phyloP scores from a whole-genome alignment of 306 rosid species.

The Corylus heterophylla region DNA sequence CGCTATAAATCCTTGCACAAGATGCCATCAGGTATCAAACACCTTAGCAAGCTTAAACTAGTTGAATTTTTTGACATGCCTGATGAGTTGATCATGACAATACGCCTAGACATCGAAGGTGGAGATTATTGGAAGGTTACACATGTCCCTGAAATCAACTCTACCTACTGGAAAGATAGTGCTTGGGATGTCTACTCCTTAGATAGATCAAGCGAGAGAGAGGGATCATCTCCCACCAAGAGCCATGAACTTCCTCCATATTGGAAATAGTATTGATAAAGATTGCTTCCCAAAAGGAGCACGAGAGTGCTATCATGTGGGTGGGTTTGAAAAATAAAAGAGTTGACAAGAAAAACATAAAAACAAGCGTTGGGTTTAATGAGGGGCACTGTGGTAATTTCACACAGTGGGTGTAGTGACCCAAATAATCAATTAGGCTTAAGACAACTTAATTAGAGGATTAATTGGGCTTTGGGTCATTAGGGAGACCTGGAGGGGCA shows the following conservation, averaged over 20 bases:
- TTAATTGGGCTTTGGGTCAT: no score
- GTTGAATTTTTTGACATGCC: conserved; percentile 70
- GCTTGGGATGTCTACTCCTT: conserved; percentile 63
- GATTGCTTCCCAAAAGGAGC: no score
- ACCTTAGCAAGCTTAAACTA: conserved; percentile 45
- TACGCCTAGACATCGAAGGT: conserved; percentile 44
- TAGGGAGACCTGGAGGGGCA: no score
- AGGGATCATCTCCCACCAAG: background rate
- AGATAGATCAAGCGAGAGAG: conserved; percentile 11
- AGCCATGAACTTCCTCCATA: background rate
- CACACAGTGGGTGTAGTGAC: no score
- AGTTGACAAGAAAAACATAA: no score
- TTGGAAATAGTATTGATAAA: background rate
- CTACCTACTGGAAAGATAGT: conserved; percentile 62
- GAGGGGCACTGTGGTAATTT: no score
- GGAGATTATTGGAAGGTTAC: conserved; percentile 51
- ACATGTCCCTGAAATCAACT: conserved; percentile 56
- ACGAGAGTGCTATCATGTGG: no score
- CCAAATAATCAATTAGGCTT: no score
- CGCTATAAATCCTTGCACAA: conserved; percentile 46
- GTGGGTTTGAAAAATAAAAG: no score
- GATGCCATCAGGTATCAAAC: conserved; percentile 62
- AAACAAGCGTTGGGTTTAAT: no score
- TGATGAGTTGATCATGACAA: conserved; percentile 46
- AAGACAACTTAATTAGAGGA: no score